These are phyloP conservation scores for Stipa capillata DNA, from an alignment of 176 grass and related monocot species.

Conservation along the genomic window DNA sequence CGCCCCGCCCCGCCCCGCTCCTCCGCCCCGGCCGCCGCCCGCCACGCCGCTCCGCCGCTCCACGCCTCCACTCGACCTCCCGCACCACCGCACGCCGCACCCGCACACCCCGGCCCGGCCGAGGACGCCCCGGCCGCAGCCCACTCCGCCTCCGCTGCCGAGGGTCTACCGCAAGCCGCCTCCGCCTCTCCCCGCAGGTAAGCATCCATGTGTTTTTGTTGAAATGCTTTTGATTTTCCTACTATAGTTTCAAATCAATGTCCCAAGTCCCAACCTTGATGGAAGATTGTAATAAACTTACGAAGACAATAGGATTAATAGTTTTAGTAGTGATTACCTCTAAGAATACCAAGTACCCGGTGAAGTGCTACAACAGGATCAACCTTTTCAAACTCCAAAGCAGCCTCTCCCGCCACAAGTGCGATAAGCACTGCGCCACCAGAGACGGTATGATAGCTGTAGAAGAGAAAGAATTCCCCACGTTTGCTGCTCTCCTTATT, in stretches of 20 bases:
- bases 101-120: too few relatives aligned
- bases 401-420: conserved; percentile 86
- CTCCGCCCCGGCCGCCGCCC: too few relatives aligned
- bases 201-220: neutral
- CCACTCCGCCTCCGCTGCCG: too few relatives aligned
- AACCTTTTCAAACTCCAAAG: conserved; percentile 69
- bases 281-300: neutral
- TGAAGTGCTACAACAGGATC: conserved; percentile 74
- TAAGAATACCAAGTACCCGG: conserved; percentile 68
- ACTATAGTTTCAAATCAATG: neutral
- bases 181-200: too few relatives aligned
- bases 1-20: too few relatives aligned
- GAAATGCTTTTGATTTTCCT: neutral
- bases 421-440: conserved; percentile 79
- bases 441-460: conserved; percentile 90
- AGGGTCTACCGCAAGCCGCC: too few relatives aligned
- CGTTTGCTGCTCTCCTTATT: conserved; percentile 73
- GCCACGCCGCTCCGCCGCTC: too few relatives aligned
- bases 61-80: too few relatives aligned
- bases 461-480: conserved; percentile 92
- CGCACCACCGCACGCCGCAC: too few relatives aligned
- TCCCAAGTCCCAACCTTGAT: neutral
- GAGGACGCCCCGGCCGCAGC: too few relatives aligned
- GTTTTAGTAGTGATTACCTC: conserved; percentile 41
- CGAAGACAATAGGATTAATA: neutral